Conservation (phyloP, 148 eudicot species). For the Linanthus parryae region DNA sequence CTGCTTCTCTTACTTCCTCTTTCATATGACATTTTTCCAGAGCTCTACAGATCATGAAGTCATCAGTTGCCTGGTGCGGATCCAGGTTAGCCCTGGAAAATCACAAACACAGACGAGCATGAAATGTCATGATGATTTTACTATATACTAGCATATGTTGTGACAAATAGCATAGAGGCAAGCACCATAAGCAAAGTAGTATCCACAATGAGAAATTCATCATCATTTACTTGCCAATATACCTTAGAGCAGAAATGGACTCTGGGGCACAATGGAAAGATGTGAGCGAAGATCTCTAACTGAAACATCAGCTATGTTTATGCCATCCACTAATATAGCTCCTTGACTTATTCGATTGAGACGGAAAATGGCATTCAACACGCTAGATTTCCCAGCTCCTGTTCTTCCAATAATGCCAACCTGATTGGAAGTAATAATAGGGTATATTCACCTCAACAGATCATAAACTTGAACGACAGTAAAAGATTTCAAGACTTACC, state of each 20-base stretch:
- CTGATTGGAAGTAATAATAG: no score
- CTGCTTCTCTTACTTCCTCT: conserved; percentile 66
- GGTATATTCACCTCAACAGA: no score
- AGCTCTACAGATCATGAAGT: conserved; percentile 57
- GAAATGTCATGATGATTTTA: no score
- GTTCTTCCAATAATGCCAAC: conserved; percentile 96
- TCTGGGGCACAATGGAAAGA: conserved; percentile 88
- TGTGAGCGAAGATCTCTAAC: conserved; percentile 67
- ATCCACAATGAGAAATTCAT: no score
- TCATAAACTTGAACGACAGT: no score
- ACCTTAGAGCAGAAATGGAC: conserved; percentile 92
- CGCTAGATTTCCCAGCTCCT: conserved; percentile 97
- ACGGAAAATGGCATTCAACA: conserved; percentile 86
- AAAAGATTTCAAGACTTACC: no score
- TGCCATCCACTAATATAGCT: conserved; percentile 56
- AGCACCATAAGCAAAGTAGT: no score
- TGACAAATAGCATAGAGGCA: no score
- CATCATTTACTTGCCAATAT: no score
- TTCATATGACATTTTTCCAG: conserved; percentile 73
- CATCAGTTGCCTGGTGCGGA: conserved; percentile 50
- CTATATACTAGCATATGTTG: no score
- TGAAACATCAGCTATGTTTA: conserved; percentile 45
- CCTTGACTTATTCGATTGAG: conserved; percentile 72
- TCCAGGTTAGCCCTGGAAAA: conserved; percentile 74
- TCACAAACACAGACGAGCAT: no score